Evolutionary conservation across 2,329 filamentous ascomycete genomes (phyloP), one percentile per base, ranked within the genome.

Genomic region (Cladosporium sp.): DNA sequence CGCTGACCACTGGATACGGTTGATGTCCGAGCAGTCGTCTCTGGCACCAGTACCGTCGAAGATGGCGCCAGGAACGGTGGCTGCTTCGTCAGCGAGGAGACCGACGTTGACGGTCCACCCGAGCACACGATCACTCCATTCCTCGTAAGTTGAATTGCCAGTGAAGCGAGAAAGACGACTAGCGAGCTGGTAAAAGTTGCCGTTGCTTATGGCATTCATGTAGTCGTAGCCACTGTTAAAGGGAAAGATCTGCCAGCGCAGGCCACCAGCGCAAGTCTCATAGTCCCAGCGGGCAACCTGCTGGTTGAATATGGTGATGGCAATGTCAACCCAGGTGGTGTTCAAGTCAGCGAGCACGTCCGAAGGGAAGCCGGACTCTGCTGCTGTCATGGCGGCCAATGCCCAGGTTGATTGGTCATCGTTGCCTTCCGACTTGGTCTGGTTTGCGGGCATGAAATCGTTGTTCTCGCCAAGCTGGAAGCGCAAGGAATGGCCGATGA

Each of bases 231-330:
- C 92, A 68, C 88, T 88, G 75, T 96, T 94, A 71, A 85, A 86
- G 1, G 84, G 80, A 76, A 89, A 93, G 70, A 96, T 92, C 80
- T 96, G 92, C 92, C 92, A 96, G 69, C 89, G 86, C 69, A 96
- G 78, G 12, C 92, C 92, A 58, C 92, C 92, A 50, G 80, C 82
- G 76, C 92, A 96, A 1, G 81, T 83, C 0, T 78, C 72, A 2
- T 78, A 78, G 70, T 94, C 88, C 89, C 91, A 94, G 21, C 91
- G 86, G 21, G 78, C 77, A 2, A 86, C 88, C 72, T 92, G 92
- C 60, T 88, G 86, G 79, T 94, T 91, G 77, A 94, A 95, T 2
- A 91, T 89, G 18, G 88, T 89, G 76, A 93, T 89, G 1, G 86
- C 88, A 62, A 95, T 83, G 6, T 88, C 86, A 18, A 93, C 81